Evolutionary conservation across 73 alveolate species (phyloP).

Genomic region (Stentor roeselii): DNA sequence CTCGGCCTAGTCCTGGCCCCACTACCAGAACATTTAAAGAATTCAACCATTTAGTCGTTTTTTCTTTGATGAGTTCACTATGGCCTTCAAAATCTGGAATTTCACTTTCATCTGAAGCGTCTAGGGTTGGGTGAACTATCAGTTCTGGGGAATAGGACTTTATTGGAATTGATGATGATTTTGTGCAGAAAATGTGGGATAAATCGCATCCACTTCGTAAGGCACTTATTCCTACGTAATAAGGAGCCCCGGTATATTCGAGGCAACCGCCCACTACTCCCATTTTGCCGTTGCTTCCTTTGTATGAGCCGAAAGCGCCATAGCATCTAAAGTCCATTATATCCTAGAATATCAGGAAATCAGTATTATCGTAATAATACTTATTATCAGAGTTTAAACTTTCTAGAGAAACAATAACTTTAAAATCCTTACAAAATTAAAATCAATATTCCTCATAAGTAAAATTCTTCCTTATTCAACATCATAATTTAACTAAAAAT

Average conservation of each 20-base stretch:
- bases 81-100: constrained; percentile 11
- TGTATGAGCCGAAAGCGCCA: constrained; percentile 36
- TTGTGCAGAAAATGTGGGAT: constrained; percentile 82
- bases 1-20: constrained; percentile 96
- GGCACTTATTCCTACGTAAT: constrained; percentile 84
- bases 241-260: constrained; percentile 98
- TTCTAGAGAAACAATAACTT: no score
- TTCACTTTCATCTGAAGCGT: constrained; percentile 38
- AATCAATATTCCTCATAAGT: background rate
- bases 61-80: constrained; percentile 34
- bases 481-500: no score
- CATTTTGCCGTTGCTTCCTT: constrained; percentile 90
- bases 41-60: constrained; percentile 64
- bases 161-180: constrained; percentile 87
- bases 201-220: constrained; percentile 92
- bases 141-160: constrained; percentile 97
- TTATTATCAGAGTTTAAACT: background rate
- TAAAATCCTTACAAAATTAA: no score
- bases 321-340: background rate
- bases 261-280: constrained; percentile 94
- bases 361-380: background rate
- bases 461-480: background rate
- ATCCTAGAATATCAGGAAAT: background rate
- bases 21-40: constrained; percentile 77
- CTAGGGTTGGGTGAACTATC: constrained; percentile 87